Percentiles rank a stretch among this genome's conserved stretches.
Evolutionary conservation across 306 rosid genomes (phyloP).

Genomic region (Quercus gilva): DNA sequence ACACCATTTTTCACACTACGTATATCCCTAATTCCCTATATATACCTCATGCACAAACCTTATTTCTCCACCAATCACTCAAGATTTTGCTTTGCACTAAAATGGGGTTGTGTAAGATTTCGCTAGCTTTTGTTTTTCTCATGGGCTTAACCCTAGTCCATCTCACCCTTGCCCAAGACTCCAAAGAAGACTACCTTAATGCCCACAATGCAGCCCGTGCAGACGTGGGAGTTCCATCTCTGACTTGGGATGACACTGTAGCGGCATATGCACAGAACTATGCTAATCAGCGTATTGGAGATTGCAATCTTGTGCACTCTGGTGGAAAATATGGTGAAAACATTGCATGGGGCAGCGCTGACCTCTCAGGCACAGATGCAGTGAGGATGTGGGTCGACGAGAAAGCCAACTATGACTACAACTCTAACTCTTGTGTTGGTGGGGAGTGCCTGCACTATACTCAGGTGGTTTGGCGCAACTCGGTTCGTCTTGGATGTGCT

Average conservation of each 20-base stretch:
- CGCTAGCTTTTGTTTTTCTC: neutral
- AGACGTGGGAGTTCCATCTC: neutral
- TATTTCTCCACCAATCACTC: neutral
- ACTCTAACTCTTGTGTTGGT: constrained; percentile 16
- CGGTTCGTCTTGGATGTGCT: no score
- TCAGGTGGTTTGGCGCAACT: no score
- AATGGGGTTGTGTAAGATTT: neutral
- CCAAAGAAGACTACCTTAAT: no score
- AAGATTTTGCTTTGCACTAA: neutral
- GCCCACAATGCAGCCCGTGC: constrained; percentile 11
- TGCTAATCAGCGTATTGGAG: constrained; percentile 1
- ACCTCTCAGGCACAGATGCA: constrained; percentile 15
- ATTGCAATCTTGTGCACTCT: constrained; percentile 29
- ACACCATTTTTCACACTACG: neutral
- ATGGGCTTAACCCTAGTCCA: neutral
- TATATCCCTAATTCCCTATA: neutral
- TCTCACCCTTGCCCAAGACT: constrained; percentile 14
- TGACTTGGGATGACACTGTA: constrained; percentile 18
- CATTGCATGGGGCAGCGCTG: constrained; percentile 27
- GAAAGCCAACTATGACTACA: constrained; percentile 33
- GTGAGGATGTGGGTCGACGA: constrained; percentile 46
- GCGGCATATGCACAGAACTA: constrained; percentile 30
- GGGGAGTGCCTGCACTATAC: no score
- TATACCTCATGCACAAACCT: neutral
- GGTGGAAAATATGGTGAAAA: constrained; percentile 36